A percentile compares a stretch with the other conserved stretches of the same genome.
Evolutionary conservation across 768 basidiomycete genomes (phyloP).

Genomic region (Collybiopsis luxurians): DNA sequence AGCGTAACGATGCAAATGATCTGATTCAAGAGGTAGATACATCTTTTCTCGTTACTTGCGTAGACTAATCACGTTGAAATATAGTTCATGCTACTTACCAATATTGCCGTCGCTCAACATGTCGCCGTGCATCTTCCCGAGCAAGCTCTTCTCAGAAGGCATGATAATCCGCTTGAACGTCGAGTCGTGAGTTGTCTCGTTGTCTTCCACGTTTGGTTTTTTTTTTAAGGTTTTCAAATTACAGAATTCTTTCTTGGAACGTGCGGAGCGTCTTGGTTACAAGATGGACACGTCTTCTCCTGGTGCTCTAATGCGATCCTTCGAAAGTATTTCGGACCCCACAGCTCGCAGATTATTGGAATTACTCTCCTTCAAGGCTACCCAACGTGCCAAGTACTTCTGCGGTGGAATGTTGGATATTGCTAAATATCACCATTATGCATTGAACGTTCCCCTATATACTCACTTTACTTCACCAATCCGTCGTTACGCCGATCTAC

Average conservation of each 20-base stretch:
- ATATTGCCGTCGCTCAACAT: conserved; percentile 87
- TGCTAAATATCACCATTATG: conserved; percentile 94
- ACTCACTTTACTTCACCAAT: conserved; percentile 94
- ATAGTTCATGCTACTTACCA: conserved; percentile 93
- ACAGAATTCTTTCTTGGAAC: conserved; percentile 74
- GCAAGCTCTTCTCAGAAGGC: conserved; percentile 93
- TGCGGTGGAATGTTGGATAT: conserved; percentile 99
- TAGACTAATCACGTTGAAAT: conserved; percentile 1
- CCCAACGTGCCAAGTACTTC: conserved; percentile 95
- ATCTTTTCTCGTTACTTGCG: conserved; percentile 1
- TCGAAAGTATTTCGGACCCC: conserved; percentile 70
- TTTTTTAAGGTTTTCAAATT: conserved; percentile 13
- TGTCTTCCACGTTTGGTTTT: background rate
- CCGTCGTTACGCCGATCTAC: conserved; percentile 87
- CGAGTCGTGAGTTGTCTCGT: conserved; percentile 59
- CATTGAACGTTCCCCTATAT: conserved; percentile 87
- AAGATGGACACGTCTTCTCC: conserved; percentile 77
- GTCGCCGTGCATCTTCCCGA: conserved; percentile 94
- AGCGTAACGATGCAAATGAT: conserved; percentile 68
- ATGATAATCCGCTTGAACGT: conserved; percentile 90
- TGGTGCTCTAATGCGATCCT: conserved; percentile 80
- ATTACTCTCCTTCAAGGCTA: conserved; percentile 86
- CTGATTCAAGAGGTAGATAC: conserved; percentile 82
- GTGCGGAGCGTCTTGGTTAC: conserved; percentile 82
- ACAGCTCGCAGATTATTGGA: conserved; percentile 78